phyloP scores from a whole-genome alignment of 2,329 filamentous ascomycete genomes.

The Cordyceps pruinosa region DNA sequence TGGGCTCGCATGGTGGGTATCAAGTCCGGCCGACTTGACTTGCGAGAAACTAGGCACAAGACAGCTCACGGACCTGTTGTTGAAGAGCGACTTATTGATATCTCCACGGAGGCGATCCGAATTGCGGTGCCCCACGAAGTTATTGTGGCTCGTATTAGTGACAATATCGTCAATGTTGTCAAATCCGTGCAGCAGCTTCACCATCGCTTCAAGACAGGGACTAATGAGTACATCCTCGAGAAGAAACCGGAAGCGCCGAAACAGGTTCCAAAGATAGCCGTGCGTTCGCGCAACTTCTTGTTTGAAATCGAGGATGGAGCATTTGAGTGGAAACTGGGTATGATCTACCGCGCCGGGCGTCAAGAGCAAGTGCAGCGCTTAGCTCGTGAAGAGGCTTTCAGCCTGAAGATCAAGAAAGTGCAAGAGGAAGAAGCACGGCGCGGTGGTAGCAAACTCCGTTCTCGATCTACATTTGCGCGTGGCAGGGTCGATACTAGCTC shows the following conservation, averaged over 20 bases:
- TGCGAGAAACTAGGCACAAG: conserved; percentile 70
- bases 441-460: conserved; percentile 45
- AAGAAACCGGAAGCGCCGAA: conserved; percentile 84
- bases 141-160: conserved; percentile 82
- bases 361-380: conserved; percentile 85
- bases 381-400: conserved; percentile 84
- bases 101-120: conserved; percentile 78
- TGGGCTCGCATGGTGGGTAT: conserved; percentile 86
- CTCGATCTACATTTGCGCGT: conserved; percentile 44
- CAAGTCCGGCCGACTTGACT: conserved; percentile 72
- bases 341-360: conserved; percentile 85
- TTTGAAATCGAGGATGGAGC: conserved; percentile 94
- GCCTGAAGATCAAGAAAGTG: conserved; percentile 78
- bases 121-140: conserved; percentile 87
- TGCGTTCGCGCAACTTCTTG: conserved; percentile 73
- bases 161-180: conserved; percentile 81
- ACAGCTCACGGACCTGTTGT: conserved; percentile 48
- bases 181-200: conserved; percentile 90
- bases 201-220: conserved; percentile 82
- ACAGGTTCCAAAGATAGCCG: conserved; percentile 73
- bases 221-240: conserved; percentile 78
- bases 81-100: conserved; percentile 76
- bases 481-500: conserved; percentile 26
- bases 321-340: conserved; percentile 94
- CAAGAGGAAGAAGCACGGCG: conserved; percentile 60